Evolutionary conservation across 805 yeast genomes (phyloP), one percentile per base, ranked within the genome.

Genomic region (Teunomyces pallodes): DNA sequence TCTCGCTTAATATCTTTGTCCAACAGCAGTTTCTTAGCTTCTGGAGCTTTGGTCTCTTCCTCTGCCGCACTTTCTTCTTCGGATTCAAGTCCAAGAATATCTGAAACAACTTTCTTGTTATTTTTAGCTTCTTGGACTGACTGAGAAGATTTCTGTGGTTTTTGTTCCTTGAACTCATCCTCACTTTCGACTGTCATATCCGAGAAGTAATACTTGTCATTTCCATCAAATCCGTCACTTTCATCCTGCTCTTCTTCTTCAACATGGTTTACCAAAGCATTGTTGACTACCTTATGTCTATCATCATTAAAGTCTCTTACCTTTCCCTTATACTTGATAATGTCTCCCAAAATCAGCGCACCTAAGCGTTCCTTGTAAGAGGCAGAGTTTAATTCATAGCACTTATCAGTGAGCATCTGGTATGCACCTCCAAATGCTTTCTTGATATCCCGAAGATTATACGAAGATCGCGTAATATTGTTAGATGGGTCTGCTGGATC

Each of bases 351-450:
- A 5, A 90, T 83, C 55, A 89, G 85, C 64, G 80, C 81, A 0
- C 90, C 91, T 5, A 82, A 56, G 50, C 96, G 70, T 46, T 79
- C 76, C 57, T 81, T 84, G 58, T 84, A 86, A 0, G 87, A 72
- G 0, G 89, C 82, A 10, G 69, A 65, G 56, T 87, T 79, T 66
- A 90, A 69, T 40, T 82, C 87, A 64, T 84, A 89, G 61, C 96
- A 88, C 54, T 83, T 81, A 55, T 84, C 86, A 0, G 83, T 80
- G 31, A 90, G 69, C 46, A 90, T 62, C 59, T 87, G 94, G 69
- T 76, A 90, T 0, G 97, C 96, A 36, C 96, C 96, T 13, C 85
- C 84, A 69, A 92, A 90, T 0, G 96, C 89, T 56, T 89, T 83
- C 60, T 87, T 88, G 48, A 92, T 77, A 57, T 85, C 88, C 33